Evolutionary conservation across 2,329 filamentous ascomycete genomes (phyloP).

Genomic region (Colletotrichum nymphaeae): DNA sequence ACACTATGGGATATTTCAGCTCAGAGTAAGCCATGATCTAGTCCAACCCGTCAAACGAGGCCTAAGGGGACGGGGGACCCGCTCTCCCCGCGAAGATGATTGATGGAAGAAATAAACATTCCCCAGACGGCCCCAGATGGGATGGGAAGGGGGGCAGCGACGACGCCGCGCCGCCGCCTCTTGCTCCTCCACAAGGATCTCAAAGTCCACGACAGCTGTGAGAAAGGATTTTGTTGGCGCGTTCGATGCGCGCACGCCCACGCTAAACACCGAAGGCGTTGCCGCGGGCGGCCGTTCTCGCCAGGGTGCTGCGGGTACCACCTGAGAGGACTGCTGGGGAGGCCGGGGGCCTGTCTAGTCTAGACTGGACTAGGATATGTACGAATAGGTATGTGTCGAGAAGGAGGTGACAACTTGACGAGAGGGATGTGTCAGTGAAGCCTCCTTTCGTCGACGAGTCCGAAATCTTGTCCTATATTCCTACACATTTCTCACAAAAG

Average conservation of each 20-base stretch:
- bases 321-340: not conserved
- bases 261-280: not conserved
- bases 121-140: conserved; percentile 5
- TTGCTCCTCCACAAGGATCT: not conserved
- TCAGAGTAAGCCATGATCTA: not conserved
- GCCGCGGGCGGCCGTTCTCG: not conserved
- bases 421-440: not conserved
- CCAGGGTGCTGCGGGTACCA: not conserved
- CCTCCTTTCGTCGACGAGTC: not conserved
- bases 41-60: not conserved
- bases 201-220: not conserved
- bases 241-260: not conserved
- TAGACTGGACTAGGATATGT: not conserved
- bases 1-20: not conserved
- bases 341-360: not conserved
- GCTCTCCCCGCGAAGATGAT: conserved; percentile 9
- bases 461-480: not conserved
- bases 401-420: not conserved
- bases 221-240: not conserved
- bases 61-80: not conserved
- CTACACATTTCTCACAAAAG: not conserved
- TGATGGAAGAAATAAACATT: conserved; percentile 29
- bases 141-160: not conserved
- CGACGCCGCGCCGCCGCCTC: not conserved
- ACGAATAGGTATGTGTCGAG: not conserved